Conservation (phyloP, 108 stramenopile genomes). For the Cyclotella choctawhatcheeana region DNA sequence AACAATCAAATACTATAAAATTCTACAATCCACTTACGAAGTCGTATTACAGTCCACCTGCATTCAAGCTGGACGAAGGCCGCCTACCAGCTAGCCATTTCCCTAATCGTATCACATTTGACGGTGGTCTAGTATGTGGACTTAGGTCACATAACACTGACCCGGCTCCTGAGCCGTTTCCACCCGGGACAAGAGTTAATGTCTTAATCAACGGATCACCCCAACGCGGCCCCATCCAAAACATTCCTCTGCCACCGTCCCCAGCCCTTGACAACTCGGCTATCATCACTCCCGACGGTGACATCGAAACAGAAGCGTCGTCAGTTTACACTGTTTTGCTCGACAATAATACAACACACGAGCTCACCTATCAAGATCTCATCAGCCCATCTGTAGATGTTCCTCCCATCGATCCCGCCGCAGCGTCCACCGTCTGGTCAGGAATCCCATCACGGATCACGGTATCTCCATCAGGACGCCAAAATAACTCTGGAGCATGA, state of each 20-base stretch:
- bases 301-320: not conserved
- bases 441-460: too few relatives aligned
- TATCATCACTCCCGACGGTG: not conserved
- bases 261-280: not conserved
- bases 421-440: too few relatives aligned
- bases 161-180: constrained; percentile 6
- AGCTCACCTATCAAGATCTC: not conserved
- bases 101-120: not conserved
- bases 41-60: not conserved
- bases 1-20: constrained; percentile 6
- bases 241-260: not conserved
- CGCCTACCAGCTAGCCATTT: not conserved
- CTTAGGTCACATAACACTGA: not conserved
- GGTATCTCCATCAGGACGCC: not conserved
- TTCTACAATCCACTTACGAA: constrained; percentile 22
- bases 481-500: constrained; percentile 2
- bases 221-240: constrained; percentile 1
- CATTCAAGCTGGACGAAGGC: constrained; percentile 7
- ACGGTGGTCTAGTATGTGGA: constrained; percentile 11
- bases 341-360: not conserved
- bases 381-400: not conserved
- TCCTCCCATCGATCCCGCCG: not conserved
- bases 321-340: constrained; percentile 1
- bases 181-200: not conserved
- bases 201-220: not conserved